Evolutionary conservation across 2,329 filamentous ascomycete genomes (phyloP).

Genomic region (Xylaria sp.): DNA sequence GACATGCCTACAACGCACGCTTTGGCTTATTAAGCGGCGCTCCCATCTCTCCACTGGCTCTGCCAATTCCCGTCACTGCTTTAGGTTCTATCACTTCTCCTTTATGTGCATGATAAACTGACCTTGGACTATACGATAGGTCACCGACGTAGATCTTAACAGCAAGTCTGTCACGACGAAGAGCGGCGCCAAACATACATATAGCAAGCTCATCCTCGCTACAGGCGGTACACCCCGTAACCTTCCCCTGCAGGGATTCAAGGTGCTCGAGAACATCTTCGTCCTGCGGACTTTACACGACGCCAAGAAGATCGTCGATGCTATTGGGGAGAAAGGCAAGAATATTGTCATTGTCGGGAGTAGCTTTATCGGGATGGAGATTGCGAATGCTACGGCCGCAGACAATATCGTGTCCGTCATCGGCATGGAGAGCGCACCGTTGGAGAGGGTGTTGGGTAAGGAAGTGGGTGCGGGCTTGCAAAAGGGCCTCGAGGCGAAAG

Average conservation of each 20-base stretch:
- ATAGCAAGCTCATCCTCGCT: constrained; percentile 90
- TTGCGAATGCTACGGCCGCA: constrained; percentile 83
- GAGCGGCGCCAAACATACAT: constrained; percentile 75
- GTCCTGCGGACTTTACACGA: constrained; percentile 82
- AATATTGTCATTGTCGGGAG: constrained; percentile 93
- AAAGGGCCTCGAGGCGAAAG: constrained; percentile 81
- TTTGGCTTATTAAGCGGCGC: neutral
- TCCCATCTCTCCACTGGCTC: neutral
- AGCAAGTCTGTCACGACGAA: constrained; percentile 79
- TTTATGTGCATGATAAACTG: neutral
- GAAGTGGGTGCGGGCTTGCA: constrained; percentile 85
- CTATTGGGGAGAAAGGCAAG: constrained; percentile 85
- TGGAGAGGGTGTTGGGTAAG: constrained; percentile 86
- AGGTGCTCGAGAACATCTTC: constrained; percentile 88
- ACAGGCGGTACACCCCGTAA: constrained; percentile 82
- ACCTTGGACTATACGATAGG: neutral
- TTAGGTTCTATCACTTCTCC: neutral
- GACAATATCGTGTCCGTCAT: constrained; percentile 88
- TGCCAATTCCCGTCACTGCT: neutral
- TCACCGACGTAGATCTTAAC: constrained; percentile 80
- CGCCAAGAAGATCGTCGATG: constrained; percentile 78
- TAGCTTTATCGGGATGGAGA: constrained; percentile 98
- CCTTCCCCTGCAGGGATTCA: constrained; percentile 86
- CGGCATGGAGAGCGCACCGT: constrained; percentile 86
- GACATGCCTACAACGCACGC: neutral